Conservation (phyloP, 495 filamentous ascomycete species). For the Elasticomyces elasticus region DNA sequence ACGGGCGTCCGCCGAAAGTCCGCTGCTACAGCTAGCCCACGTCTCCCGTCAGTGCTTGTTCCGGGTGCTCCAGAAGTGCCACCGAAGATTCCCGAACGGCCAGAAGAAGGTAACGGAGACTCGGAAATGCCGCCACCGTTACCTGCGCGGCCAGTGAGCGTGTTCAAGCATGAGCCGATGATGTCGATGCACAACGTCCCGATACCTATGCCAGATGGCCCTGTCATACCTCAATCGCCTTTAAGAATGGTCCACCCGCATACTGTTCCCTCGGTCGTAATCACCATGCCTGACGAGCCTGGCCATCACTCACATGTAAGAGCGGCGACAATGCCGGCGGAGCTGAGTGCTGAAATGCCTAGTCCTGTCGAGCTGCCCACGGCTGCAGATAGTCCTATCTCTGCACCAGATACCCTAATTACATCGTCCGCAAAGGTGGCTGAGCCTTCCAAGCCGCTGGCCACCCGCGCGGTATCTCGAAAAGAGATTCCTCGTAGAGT, state of each 20-base stretch:
- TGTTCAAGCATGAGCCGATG: neutral
- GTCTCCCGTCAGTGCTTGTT: neutral
- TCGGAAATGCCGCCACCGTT: neutral
- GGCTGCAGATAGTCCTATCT: neutral
- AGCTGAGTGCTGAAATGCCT: neutral
- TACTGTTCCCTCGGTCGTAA: neutral
- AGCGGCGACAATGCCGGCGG: neutral
- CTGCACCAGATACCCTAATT: neutral
- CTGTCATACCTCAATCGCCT: neutral
- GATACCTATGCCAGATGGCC: neutral
- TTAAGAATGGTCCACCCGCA: neutral
- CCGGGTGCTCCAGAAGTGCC: neutral
- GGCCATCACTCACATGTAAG: neutral
- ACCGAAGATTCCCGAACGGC: neutral
- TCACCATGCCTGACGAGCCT: neutral
- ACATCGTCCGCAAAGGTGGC: neutral
- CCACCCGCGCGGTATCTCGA: neutral
- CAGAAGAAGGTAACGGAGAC: neutral
- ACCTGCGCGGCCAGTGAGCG: neutral
- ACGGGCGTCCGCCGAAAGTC: neutral
- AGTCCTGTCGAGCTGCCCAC: neutral
- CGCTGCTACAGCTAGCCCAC: neutral
- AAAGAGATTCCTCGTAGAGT: neutral
- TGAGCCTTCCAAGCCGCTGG: neutral
- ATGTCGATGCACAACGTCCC: neutral